phyloP scores from a whole-genome alignment of 2,329 filamentous ascomycete genomes.

The Arthrinium puccinioides region DNA sequence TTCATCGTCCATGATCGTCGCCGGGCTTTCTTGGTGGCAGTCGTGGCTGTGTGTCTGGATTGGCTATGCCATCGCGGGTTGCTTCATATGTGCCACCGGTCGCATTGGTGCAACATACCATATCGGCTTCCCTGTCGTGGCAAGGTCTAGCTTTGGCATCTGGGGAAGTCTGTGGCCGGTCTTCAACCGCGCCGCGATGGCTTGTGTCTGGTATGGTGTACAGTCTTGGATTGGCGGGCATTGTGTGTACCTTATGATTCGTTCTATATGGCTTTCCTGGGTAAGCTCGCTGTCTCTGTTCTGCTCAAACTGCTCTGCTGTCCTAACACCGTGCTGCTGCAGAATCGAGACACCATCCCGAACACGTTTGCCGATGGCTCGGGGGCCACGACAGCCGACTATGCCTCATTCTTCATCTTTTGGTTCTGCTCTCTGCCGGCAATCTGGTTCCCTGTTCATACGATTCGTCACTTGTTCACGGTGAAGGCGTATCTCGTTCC shows the following conservation, averaged over 20 bases:
- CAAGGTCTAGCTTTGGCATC: slow-evolving; percentile 74
- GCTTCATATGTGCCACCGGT: slow-evolving; percentile 71
- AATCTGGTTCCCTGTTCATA: slow-evolving; percentile 83
- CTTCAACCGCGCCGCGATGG: slow-evolving; percentile 81
- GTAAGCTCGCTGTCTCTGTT: slow-evolving; percentile 24
- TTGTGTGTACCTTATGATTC: slow-evolving; percentile 85
- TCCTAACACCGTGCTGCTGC: not conserved
- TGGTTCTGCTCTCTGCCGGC: slow-evolving; percentile 76
- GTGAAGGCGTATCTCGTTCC: slow-evolving; percentile 84
- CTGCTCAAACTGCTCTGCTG: not conserved
- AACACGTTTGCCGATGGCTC: slow-evolving; percentile 59
- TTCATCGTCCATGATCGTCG: slow-evolving; percentile 71
- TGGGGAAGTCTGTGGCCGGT: slow-evolving; percentile 88
- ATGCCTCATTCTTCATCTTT: slow-evolving; percentile 79
- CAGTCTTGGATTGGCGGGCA: slow-evolving; percentile 78
- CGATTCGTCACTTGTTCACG: slow-evolving; percentile 84
- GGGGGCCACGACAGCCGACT: slow-evolving; percentile 68
- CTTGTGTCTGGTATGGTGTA: slow-evolving; percentile 83
- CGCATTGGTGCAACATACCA: slow-evolving; percentile 83
- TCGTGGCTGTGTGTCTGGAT: slow-evolving; percentile 84
- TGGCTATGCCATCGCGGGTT: slow-evolving; percentile 70
- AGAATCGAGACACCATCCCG: slow-evolving; percentile 48
- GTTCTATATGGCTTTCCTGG: slow-evolving; percentile 71
- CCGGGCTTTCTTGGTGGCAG: slow-evolving; percentile 84
- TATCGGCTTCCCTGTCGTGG: slow-evolving; percentile 79